These are phyloP conservation scores for Omphalotus olearius DNA, from an alignment of 1,284 basidiomycete genomes.

Conservation along the genomic window DNA sequence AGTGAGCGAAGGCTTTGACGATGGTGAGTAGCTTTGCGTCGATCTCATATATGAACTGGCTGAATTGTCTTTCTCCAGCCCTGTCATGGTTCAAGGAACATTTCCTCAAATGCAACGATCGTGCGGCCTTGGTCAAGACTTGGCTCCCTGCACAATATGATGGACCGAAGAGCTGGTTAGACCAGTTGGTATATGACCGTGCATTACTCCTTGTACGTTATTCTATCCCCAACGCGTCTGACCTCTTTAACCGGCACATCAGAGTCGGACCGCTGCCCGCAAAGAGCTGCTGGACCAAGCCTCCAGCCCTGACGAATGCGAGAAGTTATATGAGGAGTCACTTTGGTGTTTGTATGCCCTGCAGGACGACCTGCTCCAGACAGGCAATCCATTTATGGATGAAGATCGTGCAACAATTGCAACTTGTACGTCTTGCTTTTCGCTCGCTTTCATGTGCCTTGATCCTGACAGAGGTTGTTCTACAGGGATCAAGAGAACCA, in stretches of 20 bases:
- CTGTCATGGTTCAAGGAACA: slow-evolving; percentile 74
- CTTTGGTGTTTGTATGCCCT: slow-evolving; percentile 90
- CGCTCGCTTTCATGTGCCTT: neutral
- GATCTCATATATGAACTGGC: neutral
- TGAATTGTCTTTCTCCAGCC: slow-evolving; percentile 34
- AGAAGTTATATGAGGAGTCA: slow-evolving; percentile 92
- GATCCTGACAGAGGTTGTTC: neutral
- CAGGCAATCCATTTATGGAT: slow-evolving; percentile 77
- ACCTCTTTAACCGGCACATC: slow-evolving; percentile 6
- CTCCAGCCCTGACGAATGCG: slow-evolving; percentile 75
- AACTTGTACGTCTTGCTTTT: slow-evolving; percentile 48
- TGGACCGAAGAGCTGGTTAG: slow-evolving; percentile 70
- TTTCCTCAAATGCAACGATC: slow-evolving; percentile 74
- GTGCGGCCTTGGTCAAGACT: slow-evolving; percentile 72
- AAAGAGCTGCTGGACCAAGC: slow-evolving; percentile 87
- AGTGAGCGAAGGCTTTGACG: slow-evolving; percentile 73
- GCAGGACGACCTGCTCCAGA: slow-evolving; percentile 86
- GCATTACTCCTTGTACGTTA: slow-evolving; percentile 59
- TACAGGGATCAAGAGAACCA: slow-evolving; percentile 79
- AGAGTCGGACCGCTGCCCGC: slow-evolving; percentile 90
- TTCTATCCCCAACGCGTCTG: neutral
- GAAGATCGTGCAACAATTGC: slow-evolving; percentile 81
- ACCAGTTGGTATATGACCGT: slow-evolving; percentile 80
- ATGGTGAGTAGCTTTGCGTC: slow-evolving; percentile 43
- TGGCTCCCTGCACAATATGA: slow-evolving; percentile 75